Evolutionary conservation across 2,329 filamentous ascomycete species (phyloP).

Genomic region (Colletotrichum theobromicola): DNA sequence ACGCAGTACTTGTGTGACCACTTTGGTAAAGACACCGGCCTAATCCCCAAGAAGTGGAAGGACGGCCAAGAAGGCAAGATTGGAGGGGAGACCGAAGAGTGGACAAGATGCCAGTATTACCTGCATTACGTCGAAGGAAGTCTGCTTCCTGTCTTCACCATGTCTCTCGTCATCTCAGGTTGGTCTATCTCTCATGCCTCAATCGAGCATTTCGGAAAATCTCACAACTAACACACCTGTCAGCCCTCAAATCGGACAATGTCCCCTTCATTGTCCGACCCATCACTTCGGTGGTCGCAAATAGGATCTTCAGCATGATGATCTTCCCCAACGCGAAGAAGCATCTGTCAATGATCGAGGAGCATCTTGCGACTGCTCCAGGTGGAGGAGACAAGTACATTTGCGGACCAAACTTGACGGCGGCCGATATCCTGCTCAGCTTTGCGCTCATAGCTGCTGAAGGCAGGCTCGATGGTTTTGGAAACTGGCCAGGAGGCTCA

Average conservation of each 20-base stretch:
- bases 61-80: conserved; percentile 62
- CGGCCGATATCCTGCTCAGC: conserved; percentile 59
- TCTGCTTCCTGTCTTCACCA: conserved; percentile 74
- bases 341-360: conserved; percentile 56
- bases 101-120: conserved; percentile 67
- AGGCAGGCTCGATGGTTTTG: conserved; percentile 43
- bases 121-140: conserved; percentile 89
- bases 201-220: neutral
- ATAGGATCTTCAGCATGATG: conserved; percentile 43
- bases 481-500: conserved; percentile 44
- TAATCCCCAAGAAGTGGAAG: conserved; percentile 60
- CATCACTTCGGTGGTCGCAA: conserved; percentile 51
- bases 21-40: conserved; percentile 47
- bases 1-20: conserved; percentile 81
- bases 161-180: conserved; percentile 65
- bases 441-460: conserved; percentile 54
- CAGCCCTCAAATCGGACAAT: conserved; percentile 47
- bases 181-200: conserved; percentile 26
- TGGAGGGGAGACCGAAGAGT: conserved; percentile 66
- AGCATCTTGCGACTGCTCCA: conserved; percentile 49
- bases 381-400: conserved; percentile 48
- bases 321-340: conserved; percentile 53
- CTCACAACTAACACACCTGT: neutral
- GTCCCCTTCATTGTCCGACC: conserved; percentile 61
- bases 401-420: conserved; percentile 53